Evolutionary conservation across 768 basidiomycete genomes (phyloP).

Genomic region (Tephrocybe sp.): DNA sequence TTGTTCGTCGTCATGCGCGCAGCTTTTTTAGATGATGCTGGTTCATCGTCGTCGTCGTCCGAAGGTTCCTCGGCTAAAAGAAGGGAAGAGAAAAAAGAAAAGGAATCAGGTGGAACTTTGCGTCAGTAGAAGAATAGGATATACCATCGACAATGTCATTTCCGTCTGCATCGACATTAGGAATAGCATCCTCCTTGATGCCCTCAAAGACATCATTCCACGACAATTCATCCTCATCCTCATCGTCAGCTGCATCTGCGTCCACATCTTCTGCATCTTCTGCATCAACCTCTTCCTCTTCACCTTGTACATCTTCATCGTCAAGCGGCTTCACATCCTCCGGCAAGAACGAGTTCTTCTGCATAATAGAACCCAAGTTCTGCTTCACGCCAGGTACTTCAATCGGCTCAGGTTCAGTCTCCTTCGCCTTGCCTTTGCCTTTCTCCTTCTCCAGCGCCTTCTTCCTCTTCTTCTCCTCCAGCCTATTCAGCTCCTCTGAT

Average conservation of each 20-base stretch:
- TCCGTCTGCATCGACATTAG: slow-evolving; percentile 26
- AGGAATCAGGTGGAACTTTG: slow-evolving; percentile 8
- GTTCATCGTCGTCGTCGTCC: slow-evolving; percentile 9
- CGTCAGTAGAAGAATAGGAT: slow-evolving; percentile 14
- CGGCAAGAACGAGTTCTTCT: slow-evolving; percentile 82
- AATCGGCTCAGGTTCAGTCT: slow-evolving; percentile 30
- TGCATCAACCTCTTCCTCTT: slow-evolving; percentile 36
- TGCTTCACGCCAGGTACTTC: slow-evolving; percentile 72
- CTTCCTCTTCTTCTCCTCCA: slow-evolving; percentile 54
- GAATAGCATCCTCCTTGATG: slow-evolving; percentile 30
- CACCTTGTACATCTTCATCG: slow-evolving; percentile 42
- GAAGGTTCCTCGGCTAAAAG: slow-evolving; percentile 11
- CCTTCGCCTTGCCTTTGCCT: slow-evolving; percentile 56
- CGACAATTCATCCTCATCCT: slow-evolving; percentile 50
- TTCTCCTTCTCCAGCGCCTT: slow-evolving; percentile 40
- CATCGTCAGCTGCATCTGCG: slow-evolving; percentile 38
- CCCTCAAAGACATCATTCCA: slow-evolving; percentile 90
- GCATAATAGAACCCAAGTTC: slow-evolving; percentile 82
- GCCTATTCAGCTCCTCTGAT: slow-evolving; percentile 63
- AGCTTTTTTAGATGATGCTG: slow-evolving; percentile 44
- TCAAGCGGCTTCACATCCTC: slow-evolving; percentile 79
- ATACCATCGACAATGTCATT: slow-evolving; percentile 26
- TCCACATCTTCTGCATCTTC: slow-evolving; percentile 36
- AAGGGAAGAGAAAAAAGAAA: too few relatives aligned
- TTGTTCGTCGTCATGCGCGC: slow-evolving; percentile 94